A percentile compares a stretch with the other conserved stretches of the same genome.
Conservation (phyloP, 2,329 filamentous ascomycete genomes). For the Emergomyces orientalis region DNA sequence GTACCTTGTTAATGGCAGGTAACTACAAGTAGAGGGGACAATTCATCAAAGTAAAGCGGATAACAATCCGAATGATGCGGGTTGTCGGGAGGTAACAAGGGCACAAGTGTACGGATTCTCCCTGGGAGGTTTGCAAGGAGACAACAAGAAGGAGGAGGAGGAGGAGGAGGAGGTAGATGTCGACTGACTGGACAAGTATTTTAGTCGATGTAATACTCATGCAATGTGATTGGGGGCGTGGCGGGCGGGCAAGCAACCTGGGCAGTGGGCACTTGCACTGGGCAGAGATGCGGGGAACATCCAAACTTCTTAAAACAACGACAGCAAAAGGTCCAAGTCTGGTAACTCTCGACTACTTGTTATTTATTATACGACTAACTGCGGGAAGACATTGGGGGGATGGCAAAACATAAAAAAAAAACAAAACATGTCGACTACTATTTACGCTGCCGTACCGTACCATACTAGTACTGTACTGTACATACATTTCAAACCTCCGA, state of each 20-base stretch:
- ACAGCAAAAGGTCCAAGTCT: background rate
- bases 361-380: background rate
- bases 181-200: background rate
- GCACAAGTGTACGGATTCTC: background rate
- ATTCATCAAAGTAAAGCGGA: background rate
- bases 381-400: too few species aligned
- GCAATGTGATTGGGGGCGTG: background rate
- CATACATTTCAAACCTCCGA: background rate
- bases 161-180: too few species aligned
- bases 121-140: too few species aligned
- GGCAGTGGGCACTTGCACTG: too few species aligned
- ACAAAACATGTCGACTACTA: background rate
- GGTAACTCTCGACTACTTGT: background rate
- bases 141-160: too few species aligned
- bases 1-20: background rate
- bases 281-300: slow-evolving; percentile 4
- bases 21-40: background rate
- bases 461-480: background rate
- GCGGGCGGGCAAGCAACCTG: background rate
- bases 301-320: background rate
- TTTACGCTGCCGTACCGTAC: background rate
- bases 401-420: background rate
- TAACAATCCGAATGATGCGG: background rate
- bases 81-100: background rate
- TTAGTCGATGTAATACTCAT: background rate